Percentiles rank a stretch among this genome's conserved stretches.
phyloP scores from a whole-genome alignment of 169 alveolate genomes.

The Ichthyophthirius multifiliis region DNA sequence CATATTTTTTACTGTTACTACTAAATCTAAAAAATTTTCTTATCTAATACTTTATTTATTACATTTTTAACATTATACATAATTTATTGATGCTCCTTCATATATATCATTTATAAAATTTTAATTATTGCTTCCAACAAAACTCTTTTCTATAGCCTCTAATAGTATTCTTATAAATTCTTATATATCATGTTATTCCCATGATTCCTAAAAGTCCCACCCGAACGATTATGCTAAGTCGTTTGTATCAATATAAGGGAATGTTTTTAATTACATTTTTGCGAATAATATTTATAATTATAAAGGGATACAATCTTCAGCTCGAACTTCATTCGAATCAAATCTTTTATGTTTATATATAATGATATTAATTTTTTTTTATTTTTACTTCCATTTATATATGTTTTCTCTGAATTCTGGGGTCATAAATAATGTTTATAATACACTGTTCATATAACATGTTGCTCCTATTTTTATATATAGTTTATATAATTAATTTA shows the following conservation, averaged over 20 bases:
- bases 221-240: slow-evolving; percentile 77
- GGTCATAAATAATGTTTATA: slow-evolving; percentile 83
- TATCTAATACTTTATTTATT: slow-evolving; percentile 58
- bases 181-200: slow-evolving; percentile 83
- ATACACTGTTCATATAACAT: slow-evolving; percentile 84
- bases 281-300: slow-evolving; percentile 80
- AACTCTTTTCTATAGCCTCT: slow-evolving; percentile 84
- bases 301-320: slow-evolving; percentile 78
- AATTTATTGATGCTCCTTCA: slow-evolving; percentile 70
- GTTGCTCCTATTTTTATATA: slow-evolving; percentile 85
- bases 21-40: slow-evolving; percentile 77
- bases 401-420: slow-evolving; percentile 80
- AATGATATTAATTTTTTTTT: neutral
- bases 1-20: slow-evolving; percentile 75
- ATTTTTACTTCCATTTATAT: slow-evolving; percentile 65
- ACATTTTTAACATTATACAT: slow-evolving; percentile 80
- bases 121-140: slow-evolving; percentile 48
- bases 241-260: slow-evolving; percentile 72
- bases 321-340: slow-evolving; percentile 47
- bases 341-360: slow-evolving; percentile 5
- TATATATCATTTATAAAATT: slow-evolving; percentile 69
- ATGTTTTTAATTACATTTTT: slow-evolving; percentile 41
- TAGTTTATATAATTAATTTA: too few relatives aligned
- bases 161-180: slow-evolving; percentile 84
- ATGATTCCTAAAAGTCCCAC: slow-evolving; percentile 75